Conservation (phyloP, 2,329 filamentous ascomycete genomes). For the Corinectria fuckeliana region DNA sequence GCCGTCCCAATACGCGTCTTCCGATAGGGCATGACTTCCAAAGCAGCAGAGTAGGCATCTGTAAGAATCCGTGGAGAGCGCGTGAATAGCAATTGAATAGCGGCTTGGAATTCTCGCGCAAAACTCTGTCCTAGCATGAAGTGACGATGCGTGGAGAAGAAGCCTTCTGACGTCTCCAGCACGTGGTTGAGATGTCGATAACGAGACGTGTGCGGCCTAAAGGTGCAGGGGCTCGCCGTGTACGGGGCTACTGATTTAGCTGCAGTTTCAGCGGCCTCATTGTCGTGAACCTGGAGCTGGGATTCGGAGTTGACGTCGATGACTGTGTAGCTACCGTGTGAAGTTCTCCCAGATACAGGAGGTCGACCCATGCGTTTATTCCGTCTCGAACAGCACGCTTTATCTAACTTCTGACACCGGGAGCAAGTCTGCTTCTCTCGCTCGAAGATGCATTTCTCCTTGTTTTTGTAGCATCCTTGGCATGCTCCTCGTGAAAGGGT, state of each 20-base stretch:
- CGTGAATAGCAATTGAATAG: background rate
- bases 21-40: constrained; percentile 7
- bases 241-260: background rate
- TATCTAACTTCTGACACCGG: background rate
- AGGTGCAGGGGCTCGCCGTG: background rate
- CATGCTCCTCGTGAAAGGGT: background rate
- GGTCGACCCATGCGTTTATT: background rate
- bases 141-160: constrained; percentile 12
- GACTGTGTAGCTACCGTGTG: background rate
- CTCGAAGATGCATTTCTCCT: background rate
- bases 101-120: background rate
- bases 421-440: background rate
- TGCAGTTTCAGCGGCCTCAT: background rate
- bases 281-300: background rate
- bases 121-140: constrained; percentile 18
- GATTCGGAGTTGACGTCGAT: background rate
- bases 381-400: background rate
- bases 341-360: background rate
- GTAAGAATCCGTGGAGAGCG: constrained; percentile 5
- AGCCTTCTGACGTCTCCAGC: constrained; percentile 2
- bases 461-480: background rate
- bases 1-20: background rate
- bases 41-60: constrained; percentile 5
- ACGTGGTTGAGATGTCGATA: background rate
- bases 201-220: background rate